Evolutionary conservation across 352 stramenopile species (phyloP), one percentile per base, ranked within the genome.

Genomic region (Phytophthora capsici): DNA sequence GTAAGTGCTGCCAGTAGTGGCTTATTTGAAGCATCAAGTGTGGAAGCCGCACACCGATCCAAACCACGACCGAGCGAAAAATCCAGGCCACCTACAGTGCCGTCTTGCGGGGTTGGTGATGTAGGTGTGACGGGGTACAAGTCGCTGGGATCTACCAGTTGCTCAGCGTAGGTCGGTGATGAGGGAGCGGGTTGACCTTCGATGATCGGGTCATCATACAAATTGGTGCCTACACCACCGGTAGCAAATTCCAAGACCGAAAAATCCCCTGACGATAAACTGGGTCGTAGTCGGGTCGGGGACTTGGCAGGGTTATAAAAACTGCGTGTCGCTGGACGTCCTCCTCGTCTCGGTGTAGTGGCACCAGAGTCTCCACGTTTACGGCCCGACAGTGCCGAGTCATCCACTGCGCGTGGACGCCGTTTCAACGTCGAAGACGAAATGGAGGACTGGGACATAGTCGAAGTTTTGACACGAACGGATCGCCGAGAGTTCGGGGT

Each of bases 201-300:
- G 16, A 78, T 74, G 34, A 78, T 78, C 36, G 69, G 69, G 20
- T 78, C 65, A 54, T 78, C 65, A 26, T 74, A 78, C 56, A 74
- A 55, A 14, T 71, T 77, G 20, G 65, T 72, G 16, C 69, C 54
- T 30, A 54, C 37, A 54, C 60, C 54, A 30, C 69, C 54, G 52
- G 36, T 28, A 6, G 61, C 60, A 36, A 69, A 61, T 26, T 78
- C 73, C 17, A 76, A 38, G 20, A 50, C 23, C 10, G 50, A 66
- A 32, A 76, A 71, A 40, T 76, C 52, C 28, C 62, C 54, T 36
- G 55, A 69, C 13, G 69, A 78, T 20, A 74, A 66, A 17, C 50
- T 78, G 22, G 55, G 58, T 5, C 69, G 65, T 55, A 75, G 30
- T 59, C 43, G 44, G 13, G 58, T 67, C 23, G 69, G 52, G 4